These are phyloP conservation scores for Termitomyces sp. DNA, from an alignment of 768 basidiomycete species.

Conservation along the genomic window DNA sequence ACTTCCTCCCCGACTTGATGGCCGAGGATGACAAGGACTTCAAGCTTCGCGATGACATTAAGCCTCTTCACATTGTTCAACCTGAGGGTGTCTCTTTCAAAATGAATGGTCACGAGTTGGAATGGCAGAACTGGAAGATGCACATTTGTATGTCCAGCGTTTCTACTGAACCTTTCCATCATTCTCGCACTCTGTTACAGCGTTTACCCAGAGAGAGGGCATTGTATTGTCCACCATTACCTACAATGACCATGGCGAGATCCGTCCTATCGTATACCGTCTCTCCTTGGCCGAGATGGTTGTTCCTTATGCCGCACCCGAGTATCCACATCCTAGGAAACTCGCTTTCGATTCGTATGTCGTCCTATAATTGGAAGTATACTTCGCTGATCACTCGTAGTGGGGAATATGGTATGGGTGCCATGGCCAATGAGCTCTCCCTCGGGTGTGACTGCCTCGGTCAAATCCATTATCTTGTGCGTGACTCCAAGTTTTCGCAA, in stretches of 20 bases:
- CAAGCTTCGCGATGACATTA: conserved; percentile 62
- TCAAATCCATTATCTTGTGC: conserved; percentile 77
- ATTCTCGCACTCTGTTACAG: conserved; percentile 25
- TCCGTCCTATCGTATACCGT: conserved; percentile 88
- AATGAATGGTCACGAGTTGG: conserved; percentile 68
- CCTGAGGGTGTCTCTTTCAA: conserved; percentile 92
- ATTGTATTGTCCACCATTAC: conserved; percentile 84
- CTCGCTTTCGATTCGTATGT: conserved; percentile 82
- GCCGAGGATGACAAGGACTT: conserved; percentile 46
- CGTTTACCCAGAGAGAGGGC: conserved; percentile 77
- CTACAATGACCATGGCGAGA: conserved; percentile 76
- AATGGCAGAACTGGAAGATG: conserved; percentile 98
- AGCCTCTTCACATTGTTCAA: conserved; percentile 80
- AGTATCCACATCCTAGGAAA: conserved; percentile 83
- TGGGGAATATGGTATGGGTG: conserved; percentile 92
- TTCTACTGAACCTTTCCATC: conserved; percentile 30
- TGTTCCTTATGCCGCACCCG: conserved; percentile 82
- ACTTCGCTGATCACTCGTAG: conserved; percentile 35
- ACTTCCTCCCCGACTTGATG: conserved; percentile 88
- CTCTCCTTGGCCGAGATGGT: conserved; percentile 88
- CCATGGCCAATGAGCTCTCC: conserved; percentile 82
- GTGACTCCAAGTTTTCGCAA: conserved; percentile 18
- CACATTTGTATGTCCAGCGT: conserved; percentile 56
- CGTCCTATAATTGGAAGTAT: conserved; percentile 34
- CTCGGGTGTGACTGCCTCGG: conserved; percentile 89